Evolutionary conservation across 306 rosid species (phyloP), one percentile per base, ranked within the genome.

Genomic region (Prunus campanulata): DNA sequence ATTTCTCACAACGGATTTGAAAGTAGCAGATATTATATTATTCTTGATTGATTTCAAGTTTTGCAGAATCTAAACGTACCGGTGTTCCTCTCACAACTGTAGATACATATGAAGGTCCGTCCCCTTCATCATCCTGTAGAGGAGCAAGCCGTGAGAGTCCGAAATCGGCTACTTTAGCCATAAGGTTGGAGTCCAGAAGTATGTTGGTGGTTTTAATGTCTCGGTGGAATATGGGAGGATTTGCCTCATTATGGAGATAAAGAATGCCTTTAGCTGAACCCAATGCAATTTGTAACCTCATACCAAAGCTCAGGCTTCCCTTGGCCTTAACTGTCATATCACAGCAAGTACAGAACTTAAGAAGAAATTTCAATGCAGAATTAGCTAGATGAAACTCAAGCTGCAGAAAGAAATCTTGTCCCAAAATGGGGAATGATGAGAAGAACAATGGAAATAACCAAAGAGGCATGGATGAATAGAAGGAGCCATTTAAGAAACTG

Each of bases 21-120:
- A 50, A 68, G 16, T 20, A 65, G 44, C 42, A 68, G 49, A 56
- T 44, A 63, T 30, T 0, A 71, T n/a, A 63, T 30, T 0, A 71
- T n/a, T 10, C 11, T 42, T 30, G 24, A 69, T 15, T 52, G 27
- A 19, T 50, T 29, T 27, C 50, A 66, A 3, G 22, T 30, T 24
- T 46, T 63, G 51, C 25, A 22, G 20, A 79, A 64, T 49, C 32
- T 24, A 74, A 74, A 89, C 97, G 72, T 86, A 94, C 98, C 3
- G 97, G 98, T 69, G 98, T 94, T 77, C 98, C 98, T 82, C 79
- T 94, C 82, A 94, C 98, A 29, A 86, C 91, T 9, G 98, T 94
- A 44, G 98, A 94, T 71, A 94, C 88, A 65, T 94, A 84, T 75
- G 77, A 74, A 25, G 95, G 89, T n/a, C 59, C 80, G 20, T 35